Conservation (phyloP, 192 early-diverging fungal species). For the Podila horticola region DNA sequence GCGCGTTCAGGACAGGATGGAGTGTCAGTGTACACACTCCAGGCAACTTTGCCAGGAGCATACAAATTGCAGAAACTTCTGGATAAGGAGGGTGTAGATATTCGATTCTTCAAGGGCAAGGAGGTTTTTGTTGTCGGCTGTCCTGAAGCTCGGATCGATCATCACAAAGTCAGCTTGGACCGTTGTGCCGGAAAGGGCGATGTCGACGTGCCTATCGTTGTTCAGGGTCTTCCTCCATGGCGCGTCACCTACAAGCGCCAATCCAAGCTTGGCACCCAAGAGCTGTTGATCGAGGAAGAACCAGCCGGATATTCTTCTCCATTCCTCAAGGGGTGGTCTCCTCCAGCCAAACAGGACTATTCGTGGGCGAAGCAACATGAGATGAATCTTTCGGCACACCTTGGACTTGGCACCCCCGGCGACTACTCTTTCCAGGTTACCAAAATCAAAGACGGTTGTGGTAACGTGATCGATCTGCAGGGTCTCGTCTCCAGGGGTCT, state of each 20-base stretch:
- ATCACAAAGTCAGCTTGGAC: conserved; percentile 25
- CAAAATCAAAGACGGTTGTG: conserved; percentile 35
- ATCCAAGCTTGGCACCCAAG: conserved; percentile 6
- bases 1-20: conserved; percentile 14
- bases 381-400: conserved; percentile 38
- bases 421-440: conserved; percentile 31
- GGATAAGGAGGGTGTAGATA: conserved; percentile 36
- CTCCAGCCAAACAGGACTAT: conserved; percentile 26
- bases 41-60: conserved; percentile 13
- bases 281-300: conserved; percentile 28
- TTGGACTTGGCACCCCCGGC: conserved; percentile 30
- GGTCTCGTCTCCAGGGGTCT: conserved; percentile 20
- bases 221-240: conserved; percentile 39
- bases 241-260: conserved; percentile 27
- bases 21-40: conserved; percentile 21
- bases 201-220: conserved; percentile 33
- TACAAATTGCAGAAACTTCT: conserved; percentile 26
- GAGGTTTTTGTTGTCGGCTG: conserved; percentile 41
- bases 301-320: conserved; percentile 37
- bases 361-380: conserved; percentile 40
- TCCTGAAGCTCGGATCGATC: conserved; percentile 34
- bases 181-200: conserved; percentile 40
- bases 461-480: conserved; percentile 29
- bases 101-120: conserved; percentile 29
- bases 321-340: conserved; percentile 34